phyloP scores from a whole-genome alignment of 1,284 basidiomycete species.

The Melampsora americana region DNA sequence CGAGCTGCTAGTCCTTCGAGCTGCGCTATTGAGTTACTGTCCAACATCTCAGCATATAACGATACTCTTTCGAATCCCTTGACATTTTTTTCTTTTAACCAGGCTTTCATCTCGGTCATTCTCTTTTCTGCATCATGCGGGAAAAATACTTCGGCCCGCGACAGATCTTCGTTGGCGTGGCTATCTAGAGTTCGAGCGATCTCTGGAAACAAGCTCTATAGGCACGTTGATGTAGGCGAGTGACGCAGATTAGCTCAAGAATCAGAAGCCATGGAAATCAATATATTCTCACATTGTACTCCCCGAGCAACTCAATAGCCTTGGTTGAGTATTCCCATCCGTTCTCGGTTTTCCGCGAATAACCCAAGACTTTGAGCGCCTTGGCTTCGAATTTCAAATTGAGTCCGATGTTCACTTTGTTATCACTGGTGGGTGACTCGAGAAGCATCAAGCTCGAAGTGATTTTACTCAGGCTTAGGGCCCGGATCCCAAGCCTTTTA shows the following conservation, averaged over 20 bases:
- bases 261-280: not conserved
- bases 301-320: slow-evolving; percentile 72
- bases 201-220: slow-evolving; percentile 50
- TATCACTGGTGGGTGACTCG: slow-evolving; percentile 61
- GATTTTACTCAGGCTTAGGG: slow-evolving; percentile 77
- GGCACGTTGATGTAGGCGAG: slow-evolving; percentile 56
- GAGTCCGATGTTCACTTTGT: slow-evolving; percentile 85
- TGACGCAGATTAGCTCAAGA: slow-evolving; percentile 50
- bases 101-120: slow-evolving; percentile 73
- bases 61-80: slow-evolving; percentile 88
- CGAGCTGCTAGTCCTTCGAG: slow-evolving; percentile 73
- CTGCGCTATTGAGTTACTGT: slow-evolving; percentile 74
- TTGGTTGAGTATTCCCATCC: slow-evolving; percentile 94
- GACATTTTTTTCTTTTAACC: slow-evolving; percentile 83
- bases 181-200: slow-evolving; percentile 47
- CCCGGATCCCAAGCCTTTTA: slow-evolving; percentile 67
- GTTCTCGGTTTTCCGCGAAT: slow-evolving; percentile 76
- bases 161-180: slow-evolving; percentile 62
- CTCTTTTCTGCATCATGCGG: slow-evolving; percentile 66
- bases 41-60: slow-evolving; percentile 83
- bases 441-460: slow-evolving; percentile 88
- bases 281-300: slow-evolving; percentile 67
- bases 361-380: slow-evolving; percentile 90
- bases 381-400: slow-evolving; percentile 96
- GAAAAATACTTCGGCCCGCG: slow-evolving; percentile 71